A percentile compares a stretch with the other conserved stretches of the same genome.
These are phyloP conservation scores for Paecilomyces sp. DNA, from an alignment of 2,329 filamentous ascomycete genomes.

Conservation along the genomic window DNA sequence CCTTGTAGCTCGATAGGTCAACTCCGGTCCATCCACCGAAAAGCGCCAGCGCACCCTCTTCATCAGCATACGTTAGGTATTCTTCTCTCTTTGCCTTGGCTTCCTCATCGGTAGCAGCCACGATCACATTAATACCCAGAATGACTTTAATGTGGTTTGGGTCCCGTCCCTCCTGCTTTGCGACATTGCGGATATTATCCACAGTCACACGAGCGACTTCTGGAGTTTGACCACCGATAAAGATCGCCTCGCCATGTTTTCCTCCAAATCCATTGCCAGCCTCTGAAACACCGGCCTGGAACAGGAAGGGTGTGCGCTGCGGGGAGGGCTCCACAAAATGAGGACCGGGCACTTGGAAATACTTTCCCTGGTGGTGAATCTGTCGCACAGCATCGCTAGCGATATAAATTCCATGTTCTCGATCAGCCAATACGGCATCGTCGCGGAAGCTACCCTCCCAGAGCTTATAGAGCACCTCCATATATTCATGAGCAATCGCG, in stretches of 20 bases:
- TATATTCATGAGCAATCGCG: slow-evolving; percentile 42
- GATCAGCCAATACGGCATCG: slow-evolving; percentile 23
- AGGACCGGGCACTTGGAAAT: slow-evolving; percentile 37
- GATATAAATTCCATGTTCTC: slow-evolving; percentile 19
- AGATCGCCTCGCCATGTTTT: slow-evolving; percentile 40
- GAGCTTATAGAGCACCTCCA: slow-evolving; percentile 41
- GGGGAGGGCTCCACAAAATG: slow-evolving; percentile 39
- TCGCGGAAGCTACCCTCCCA: slow-evolving; percentile 49
- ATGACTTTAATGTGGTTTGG: slow-evolving; percentile 37
- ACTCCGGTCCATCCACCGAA: slow-evolving; percentile 44
- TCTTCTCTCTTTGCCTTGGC: slow-evolving; percentile 38
- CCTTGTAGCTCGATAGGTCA: slow-evolving; percentile 34
- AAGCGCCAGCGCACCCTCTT: slow-evolving; percentile 38
- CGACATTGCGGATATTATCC: slow-evolving; percentile 34
- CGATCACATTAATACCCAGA: slow-evolving; percentile 36
- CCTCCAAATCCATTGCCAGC: slow-evolving; percentile 41
- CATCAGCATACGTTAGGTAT: slow-evolving; percentile 36
- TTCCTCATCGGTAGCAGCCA: slow-evolving; percentile 38
- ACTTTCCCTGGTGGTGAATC: slow-evolving; percentile 34
- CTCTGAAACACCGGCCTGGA: slow-evolving; percentile 41
- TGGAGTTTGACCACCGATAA: slow-evolving; percentile 38
- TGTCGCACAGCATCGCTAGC: slow-evolving; percentile 26
- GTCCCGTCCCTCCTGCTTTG: slow-evolving; percentile 31
- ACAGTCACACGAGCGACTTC: slow-evolving; percentile 35
- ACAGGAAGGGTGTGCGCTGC: slow-evolving; percentile 42